Conservation (phyloP, 2,329 filamentous ascomycete species). For the Aspergillus costaricaensis region DNA sequence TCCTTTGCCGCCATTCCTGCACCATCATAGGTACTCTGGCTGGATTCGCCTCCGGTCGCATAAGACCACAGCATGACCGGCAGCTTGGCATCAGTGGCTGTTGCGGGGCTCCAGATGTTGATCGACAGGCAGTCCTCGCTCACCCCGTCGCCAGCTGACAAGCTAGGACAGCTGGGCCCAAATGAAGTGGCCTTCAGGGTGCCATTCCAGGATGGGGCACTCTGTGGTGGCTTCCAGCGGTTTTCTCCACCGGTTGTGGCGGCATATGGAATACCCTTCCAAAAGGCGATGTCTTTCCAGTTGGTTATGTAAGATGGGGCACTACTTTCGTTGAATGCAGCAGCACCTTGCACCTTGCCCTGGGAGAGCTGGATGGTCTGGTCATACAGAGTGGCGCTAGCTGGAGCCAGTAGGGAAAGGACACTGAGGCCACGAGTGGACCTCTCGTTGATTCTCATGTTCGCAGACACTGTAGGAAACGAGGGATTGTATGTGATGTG, state of each 20-base stretch:
- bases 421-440: not conserved
- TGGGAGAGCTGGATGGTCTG: not conserved
- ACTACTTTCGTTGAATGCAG: not conserved
- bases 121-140: not conserved
- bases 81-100: not conserved
- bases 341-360: not conserved
- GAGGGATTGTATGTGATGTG: no score
- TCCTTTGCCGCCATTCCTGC: not conserved
- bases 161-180: not conserved
- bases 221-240: not conserved
- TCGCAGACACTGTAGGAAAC: no score
- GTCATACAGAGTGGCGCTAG: not conserved
- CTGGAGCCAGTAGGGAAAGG: not conserved
- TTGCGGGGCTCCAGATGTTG: constrained; percentile 1
- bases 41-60: not conserved
- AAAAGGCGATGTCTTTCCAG: not conserved
- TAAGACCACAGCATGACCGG: not conserved
- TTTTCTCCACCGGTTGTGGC: not conserved
- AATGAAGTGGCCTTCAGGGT: not conserved
- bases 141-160: not conserved
- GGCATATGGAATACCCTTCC: constrained; percentile 1
- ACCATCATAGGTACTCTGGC: not conserved
- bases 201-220: not conserved
- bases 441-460: not conserved
- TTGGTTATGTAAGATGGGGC: not conserved